Evolutionary conservation across 768 basidiomycete species (phyloP), one percentile per base, ranked within the genome.

Genomic region (Boletus patriciae): DNA sequence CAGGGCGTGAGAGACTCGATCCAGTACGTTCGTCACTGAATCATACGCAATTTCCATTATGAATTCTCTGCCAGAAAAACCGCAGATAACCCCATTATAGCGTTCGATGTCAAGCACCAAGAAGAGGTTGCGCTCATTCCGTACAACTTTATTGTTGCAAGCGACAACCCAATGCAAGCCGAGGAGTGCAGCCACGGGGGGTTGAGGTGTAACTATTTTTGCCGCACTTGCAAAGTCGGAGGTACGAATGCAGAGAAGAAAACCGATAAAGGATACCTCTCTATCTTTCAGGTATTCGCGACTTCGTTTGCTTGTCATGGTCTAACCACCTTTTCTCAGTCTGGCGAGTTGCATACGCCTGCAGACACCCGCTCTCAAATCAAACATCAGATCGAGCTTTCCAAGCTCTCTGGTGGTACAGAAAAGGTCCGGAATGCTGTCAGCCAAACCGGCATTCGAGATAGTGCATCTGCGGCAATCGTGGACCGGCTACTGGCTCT

Each of bases 161-260:
- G 68, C 6, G 69, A 77, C 54, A 77, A 76, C 31, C 76, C 70
- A 0, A 74, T 75, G 76, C 75, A 76, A 23, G 66, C 72, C 0
- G 71, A 76, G 37, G 63, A 67, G 12, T 74, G 68, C 44, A 71
- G 68, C 19, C 73, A 75, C 18, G 63, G 57, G n/a, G 71, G 75
- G 0, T 31, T 73, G 2, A 63, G 48, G 8, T 65, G 68, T 18
- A 77, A 75, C n/a, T 63, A 62, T 41, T 64, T 74, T 31, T 77
- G 74, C 36, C 61, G 60, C 3, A 68, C 58, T 8, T 77, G 74
- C 45, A 58, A 71, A n/a, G 69, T 66, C 6, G 68, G 74, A 2
- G 68, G 75, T 2, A 69, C 61, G 0, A 34, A 57, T 10, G 63
- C 12, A 0, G 54, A 64, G 19, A 73, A 73, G 48, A 45, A 58